These are phyloP conservation scores for Rhynchosporium agropyri DNA, from an alignment of 2,329 filamentous ascomycete genomes.

Conservation along the genomic window DNA sequence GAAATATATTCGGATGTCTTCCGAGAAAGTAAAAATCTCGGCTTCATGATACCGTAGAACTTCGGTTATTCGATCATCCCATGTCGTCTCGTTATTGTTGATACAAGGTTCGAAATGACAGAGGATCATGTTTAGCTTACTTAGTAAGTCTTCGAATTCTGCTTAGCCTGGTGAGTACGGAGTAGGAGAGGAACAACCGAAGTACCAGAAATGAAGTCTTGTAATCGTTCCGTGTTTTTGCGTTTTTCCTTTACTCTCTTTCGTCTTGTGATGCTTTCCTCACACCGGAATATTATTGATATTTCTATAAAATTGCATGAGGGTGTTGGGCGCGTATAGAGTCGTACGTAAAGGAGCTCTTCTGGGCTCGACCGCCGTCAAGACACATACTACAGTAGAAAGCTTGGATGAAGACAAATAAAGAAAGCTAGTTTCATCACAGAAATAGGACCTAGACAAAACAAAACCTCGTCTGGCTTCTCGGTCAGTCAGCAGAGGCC, in stretches of 20 bases:
- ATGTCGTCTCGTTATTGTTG: not conserved
- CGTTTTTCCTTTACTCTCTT: too few species aligned
- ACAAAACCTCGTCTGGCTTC: constrained; percentile 1
- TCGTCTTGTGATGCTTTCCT: too few species aligned
- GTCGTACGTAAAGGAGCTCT: too few species aligned
- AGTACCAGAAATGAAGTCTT: too few species aligned
- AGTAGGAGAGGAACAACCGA: too few species aligned
- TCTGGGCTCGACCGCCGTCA: too few species aligned
- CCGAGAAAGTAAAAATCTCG: not conserved
- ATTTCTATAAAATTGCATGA: too few species aligned
- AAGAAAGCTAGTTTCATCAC: not conserved
- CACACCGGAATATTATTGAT: too few species aligned
- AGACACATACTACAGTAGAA: not conserved
- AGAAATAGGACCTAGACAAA: not conserved
- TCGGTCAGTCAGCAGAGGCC: not conserved
- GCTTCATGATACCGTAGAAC: not conserved
- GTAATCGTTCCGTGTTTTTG: too few species aligned
- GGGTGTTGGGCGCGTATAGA: too few species aligned
- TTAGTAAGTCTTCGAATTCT: too few species aligned
- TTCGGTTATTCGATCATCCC: not conserved
- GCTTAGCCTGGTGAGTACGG: too few species aligned
- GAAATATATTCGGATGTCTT: constrained; percentile 1
- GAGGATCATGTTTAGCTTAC: constrained; percentile 1
- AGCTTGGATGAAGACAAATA: not conserved
- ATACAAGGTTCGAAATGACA: constrained; percentile 2